These are phyloP conservation scores for Aspergillus niger DNA, from an alignment of 2,329 filamentous ascomycete species.

Conservation along the genomic window DNA sequence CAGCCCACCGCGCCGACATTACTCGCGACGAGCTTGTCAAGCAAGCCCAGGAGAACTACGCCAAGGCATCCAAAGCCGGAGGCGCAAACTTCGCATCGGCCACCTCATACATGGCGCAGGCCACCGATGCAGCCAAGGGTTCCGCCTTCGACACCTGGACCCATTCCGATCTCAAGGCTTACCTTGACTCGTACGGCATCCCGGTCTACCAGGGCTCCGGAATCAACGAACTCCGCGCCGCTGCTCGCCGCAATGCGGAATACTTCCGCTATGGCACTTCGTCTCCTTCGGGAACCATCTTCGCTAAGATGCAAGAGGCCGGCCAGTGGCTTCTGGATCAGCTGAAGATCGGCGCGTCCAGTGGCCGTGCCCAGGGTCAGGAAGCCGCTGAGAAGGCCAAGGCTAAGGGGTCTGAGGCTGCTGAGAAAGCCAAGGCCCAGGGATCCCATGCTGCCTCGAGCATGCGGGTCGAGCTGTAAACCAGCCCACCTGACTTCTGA, in stretches of 20 bases:
- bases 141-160: slow-evolving; percentile 73
- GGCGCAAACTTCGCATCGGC: slow-evolving; percentile 60
- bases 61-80: slow-evolving; percentile 51
- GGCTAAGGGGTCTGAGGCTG: slow-evolving; percentile 44
- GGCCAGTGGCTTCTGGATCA: slow-evolving; percentile 53
- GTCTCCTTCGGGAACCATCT: slow-evolving; percentile 65
- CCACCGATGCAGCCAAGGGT: slow-evolving; percentile 66
- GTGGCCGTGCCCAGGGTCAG: slow-evolving; percentile 51
- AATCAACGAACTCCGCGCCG: slow-evolving; percentile 68
- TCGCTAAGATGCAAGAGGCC: slow-evolving; percentile 60
- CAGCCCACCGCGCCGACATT: slow-evolving; percentile 62
- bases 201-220: slow-evolving; percentile 67
- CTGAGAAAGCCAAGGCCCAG: slow-evolving; percentile 44
- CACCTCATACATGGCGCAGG: slow-evolving; percentile 68
- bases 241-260: slow-evolving; percentile 70
- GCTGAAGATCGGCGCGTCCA: slow-evolving; percentile 51
- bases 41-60: slow-evolving; percentile 51
- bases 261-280: slow-evolving; percentile 77
- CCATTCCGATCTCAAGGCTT: slow-evolving; percentile 70
- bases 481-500: background rate
- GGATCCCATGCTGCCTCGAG: slow-evolving; percentile 55
- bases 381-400: slow-evolving; percentile 49
- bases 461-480: slow-evolving; percentile 36
- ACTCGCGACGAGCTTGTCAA: slow-evolving; percentile 73
- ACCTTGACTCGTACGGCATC: slow-evolving; percentile 77